Conservation (phyloP, 306 rosid species). For the Lithocarpus polystachyus region DNA sequence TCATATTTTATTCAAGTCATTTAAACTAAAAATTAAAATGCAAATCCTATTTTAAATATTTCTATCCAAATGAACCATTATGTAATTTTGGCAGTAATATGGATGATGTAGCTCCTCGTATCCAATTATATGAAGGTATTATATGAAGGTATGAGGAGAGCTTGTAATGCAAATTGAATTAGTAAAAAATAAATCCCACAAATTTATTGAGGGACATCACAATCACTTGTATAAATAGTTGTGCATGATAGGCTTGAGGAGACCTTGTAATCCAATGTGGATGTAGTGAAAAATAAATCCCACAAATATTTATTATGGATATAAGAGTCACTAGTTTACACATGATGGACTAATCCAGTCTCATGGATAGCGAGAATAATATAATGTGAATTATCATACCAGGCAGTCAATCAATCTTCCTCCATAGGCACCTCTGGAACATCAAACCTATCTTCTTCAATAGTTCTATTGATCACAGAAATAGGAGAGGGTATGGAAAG, state of each 20-base stretch:
- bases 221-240: background rate
- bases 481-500: slow-evolving; percentile 42
- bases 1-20: no score
- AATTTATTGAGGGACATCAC: background rate
- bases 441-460: slow-evolving; percentile 79
- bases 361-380: background rate
- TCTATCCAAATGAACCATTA: background rate
- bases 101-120: background rate
- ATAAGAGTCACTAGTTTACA: background rate
- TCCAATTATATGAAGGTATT: background rate
- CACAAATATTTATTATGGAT: background rate
- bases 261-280: background rate
- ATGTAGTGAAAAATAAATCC: background rate
- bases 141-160: background rate
- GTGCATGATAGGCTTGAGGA: background rate
- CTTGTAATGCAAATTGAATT: background rate
- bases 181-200: background rate
- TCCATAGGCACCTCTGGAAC: slow-evolving; percentile 97
- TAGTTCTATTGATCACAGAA: slow-evolving; percentile 59
- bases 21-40: no score
- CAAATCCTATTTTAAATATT: no score
- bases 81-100: background rate
- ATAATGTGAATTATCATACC: slow-evolving; percentile 35
- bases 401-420: slow-evolving; percentile 39
- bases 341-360: background rate